A percentile compares a stretch with the other conserved stretches of the same genome.
These are phyloP conservation scores for Podospora fimiseda DNA, from an alignment of 495 filamentous ascomycete species.

Conservation along the genomic window DNA sequence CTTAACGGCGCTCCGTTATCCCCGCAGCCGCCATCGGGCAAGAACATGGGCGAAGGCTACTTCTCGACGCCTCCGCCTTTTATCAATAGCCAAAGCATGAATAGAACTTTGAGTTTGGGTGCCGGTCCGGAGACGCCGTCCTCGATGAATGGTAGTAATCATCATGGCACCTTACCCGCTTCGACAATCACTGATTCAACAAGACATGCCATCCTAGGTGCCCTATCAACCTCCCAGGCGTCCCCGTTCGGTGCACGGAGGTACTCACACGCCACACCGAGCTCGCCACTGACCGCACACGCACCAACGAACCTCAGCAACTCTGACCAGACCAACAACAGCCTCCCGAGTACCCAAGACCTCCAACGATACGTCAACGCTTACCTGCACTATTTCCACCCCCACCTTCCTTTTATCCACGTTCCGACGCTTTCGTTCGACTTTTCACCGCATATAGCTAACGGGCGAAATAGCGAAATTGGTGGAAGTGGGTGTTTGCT, in stretches of 20 bases:
- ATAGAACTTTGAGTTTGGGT: conserved; percentile 54
- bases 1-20: conserved; percentile 55
- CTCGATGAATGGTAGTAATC: conserved; percentile 58
- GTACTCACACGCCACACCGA: conserved; percentile 66
- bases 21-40: conserved; percentile 52
- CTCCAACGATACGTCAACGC: conserved; percentile 87
- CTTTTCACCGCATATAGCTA: conserved; percentile 57
- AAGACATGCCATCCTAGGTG: conserved; percentile 75
- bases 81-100: conserved; percentile 55
- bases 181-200: conserved; percentile 88
- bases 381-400: conserved; percentile 92
- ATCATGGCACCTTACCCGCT: conserved; percentile 50
- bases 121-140: conserved; percentile 61
- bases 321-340: conserved; percentile 41
- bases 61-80: conserved; percentile 60
- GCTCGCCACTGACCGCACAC: conserved; percentile 56
- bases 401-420: conserved; percentile 90
- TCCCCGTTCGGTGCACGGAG: conserved; percentile 67
- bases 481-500: conserved; percentile 88
- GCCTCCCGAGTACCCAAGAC: conserved; percentile 79
- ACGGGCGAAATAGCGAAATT: conserved; percentile 57
- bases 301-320: conserved; percentile 43
- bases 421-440: conserved; percentile 91
- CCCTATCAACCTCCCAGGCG: conserved; percentile 63
- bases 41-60: conserved; percentile 46